Percentiles rank a stretch among this genome's conserved stretches.
These are phyloP conservation scores for Mediolabrus comicus DNA, from an alignment of 108 stramenopile species.

Conservation along the genomic window DNA sequence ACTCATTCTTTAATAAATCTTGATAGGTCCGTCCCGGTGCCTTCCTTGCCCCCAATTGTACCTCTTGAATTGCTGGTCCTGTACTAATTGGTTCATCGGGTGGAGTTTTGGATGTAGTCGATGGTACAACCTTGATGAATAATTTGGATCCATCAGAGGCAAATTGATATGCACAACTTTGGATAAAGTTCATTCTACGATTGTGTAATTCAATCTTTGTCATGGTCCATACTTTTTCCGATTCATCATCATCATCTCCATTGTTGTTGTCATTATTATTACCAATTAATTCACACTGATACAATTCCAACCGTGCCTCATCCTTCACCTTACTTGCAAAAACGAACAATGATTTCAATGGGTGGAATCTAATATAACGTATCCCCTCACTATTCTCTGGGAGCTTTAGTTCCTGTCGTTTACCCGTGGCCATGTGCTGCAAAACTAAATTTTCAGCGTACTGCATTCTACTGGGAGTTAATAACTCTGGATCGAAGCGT, in stretches of 20 bases:
- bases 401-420: neutral
- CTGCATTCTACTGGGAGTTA: conserved; percentile 23
- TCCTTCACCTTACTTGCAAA: conserved; percentile 35
- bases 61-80: conserved; percentile 33
- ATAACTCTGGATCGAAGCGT: conserved; percentile 30
- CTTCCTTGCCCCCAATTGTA: conserved; percentile 23
- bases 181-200: conserved; percentile 28
- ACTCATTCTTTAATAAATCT: conserved; percentile 39
- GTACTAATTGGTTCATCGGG: conserved; percentile 20
- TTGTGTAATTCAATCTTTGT: neutral
- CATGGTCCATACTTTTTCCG: neutral
- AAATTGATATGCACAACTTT: conserved; percentile 31
- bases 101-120: neutral
- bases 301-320: conserved; percentile 32
- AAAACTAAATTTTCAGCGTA: conserved; percentile 15
- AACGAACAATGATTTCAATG: conserved; percentile 17
- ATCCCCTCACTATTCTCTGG: conserved; percentile 35
- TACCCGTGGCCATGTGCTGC: conserved; percentile 9
- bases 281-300: conserved; percentile 11
- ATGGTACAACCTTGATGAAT: conserved; percentile 20
- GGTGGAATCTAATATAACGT: conserved; percentile 29
- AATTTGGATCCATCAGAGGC: conserved; percentile 6
- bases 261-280: neutral
- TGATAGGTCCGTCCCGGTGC: conserved; percentile 48
- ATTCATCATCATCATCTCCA: neutral